Conservation (phyloP, 768 basidiomycete species). For the Nidularia sp. region DNA sequence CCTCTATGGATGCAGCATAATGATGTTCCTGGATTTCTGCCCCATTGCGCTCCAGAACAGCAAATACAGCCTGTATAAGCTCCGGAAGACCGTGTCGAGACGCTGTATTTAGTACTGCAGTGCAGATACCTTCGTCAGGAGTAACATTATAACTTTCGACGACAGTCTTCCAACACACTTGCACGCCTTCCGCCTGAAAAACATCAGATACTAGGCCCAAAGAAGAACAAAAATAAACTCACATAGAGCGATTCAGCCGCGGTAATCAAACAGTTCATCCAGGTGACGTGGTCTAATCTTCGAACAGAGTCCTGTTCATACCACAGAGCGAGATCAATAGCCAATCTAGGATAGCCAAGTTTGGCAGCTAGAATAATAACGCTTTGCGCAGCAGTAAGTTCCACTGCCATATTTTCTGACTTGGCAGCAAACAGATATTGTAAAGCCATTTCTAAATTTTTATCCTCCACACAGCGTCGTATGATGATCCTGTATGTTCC, state of each 20-base stretch:
- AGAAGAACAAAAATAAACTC: constrained; percentile 19
- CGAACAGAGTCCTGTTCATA: constrained; percentile 56
- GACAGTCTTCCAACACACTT: constrained; percentile 56
- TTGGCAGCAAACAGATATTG: constrained; percentile 60
- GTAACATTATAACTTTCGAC: constrained; percentile 46
- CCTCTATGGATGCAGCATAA: constrained; percentile 73
- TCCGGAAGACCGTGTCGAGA: constrained; percentile 69
- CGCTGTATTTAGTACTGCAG: constrained; percentile 68
- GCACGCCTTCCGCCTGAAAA: constrained; percentile 62
- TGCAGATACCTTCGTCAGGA: constrained; percentile 74
- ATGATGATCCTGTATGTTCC: constrained; percentile 54
- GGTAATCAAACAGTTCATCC: constrained; percentile 64
- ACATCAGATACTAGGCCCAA: constrained; percentile 2
- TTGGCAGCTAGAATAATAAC: constrained; percentile 53
- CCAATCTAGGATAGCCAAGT: constrained; percentile 56
- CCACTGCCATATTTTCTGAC: constrained; percentile 42
- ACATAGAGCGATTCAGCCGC: constrained; percentile 70
- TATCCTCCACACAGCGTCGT: constrained; percentile 32
- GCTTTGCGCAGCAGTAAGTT: constrained; percentile 41
- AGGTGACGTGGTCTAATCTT: constrained; percentile 47
- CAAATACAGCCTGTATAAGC: constrained; percentile 64
- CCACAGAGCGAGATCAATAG: constrained; percentile 62
- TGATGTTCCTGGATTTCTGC: constrained; percentile 64
- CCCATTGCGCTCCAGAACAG: constrained; percentile 43
- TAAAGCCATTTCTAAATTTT: constrained; percentile 65